phyloP scores from a whole-genome alignment of 2,329 filamentous ascomycete genomes.

The Septoria petroselini region DNA sequence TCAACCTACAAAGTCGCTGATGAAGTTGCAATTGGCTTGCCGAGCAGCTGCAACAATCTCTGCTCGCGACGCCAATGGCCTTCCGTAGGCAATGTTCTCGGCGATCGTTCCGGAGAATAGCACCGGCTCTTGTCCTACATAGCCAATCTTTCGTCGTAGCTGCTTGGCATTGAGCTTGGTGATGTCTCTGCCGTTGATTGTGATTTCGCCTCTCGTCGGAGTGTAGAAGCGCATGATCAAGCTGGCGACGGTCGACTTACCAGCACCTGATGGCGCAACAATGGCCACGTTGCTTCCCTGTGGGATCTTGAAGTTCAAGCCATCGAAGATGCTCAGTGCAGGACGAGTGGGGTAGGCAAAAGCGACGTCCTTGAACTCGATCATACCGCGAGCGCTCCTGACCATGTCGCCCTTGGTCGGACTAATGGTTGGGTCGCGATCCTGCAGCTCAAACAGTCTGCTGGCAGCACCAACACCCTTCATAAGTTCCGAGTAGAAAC shows the following conservation, averaged over 20 bases:
- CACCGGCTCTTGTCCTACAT: constrained; percentile 94
- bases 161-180: constrained; percentile 88
- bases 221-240: constrained; percentile 88
- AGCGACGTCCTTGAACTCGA: constrained; percentile 78
- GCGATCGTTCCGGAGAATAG: constrained; percentile 82
- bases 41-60: constrained; percentile 85
- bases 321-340: constrained; percentile 85
- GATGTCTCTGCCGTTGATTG: constrained; percentile 81
- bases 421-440: constrained; percentile 81
- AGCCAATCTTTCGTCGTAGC: constrained; percentile 83
- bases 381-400: constrained; percentile 78
- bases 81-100: constrained; percentile 89
- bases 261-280: constrained; percentile 91
- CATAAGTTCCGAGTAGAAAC: constrained; percentile 98
- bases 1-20: constrained; percentile 74
- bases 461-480: constrained; percentile 97
- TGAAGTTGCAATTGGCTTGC: constrained; percentile 94
- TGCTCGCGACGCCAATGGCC: constrained; percentile 68
- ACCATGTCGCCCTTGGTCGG: constrained; percentile 79
- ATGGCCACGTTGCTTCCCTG: constrained; percentile 94
- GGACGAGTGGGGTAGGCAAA: constrained; percentile 95
- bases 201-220: constrained; percentile 71
- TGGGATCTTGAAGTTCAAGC: constrained; percentile 84
- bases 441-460: constrained; percentile 91
- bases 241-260: constrained; percentile 94